Base-by-base conservation (phyloP, 495 filamentous ascomycete species). In the Sordaria brevicollis region DNA sequence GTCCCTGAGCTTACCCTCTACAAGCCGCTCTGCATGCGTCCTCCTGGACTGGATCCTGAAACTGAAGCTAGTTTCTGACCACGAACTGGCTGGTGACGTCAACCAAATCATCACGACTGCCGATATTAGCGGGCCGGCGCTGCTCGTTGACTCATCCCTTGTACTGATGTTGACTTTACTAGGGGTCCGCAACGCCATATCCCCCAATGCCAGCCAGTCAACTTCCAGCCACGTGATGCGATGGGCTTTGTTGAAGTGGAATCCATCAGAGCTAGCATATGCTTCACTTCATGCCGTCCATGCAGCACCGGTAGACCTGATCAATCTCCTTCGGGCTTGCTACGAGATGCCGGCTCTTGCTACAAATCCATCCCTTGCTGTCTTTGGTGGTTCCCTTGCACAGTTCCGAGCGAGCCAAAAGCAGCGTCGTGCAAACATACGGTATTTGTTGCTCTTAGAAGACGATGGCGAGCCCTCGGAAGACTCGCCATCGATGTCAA, bases 201-300 rank as follows among this genome's bases (percentile, higher is more conserved):
- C 89, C 41, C 89, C 92, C 6, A 89, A 87, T 25, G 84, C 87
- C 5, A 86, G 86, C 41, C 81, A 89, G 54, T 83, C 87, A 35
- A 88, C 89, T 11, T 88, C 87, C 34, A 89, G 89, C 69, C 85
- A 90, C 66, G 85, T 93, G 62, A 86, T 93, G 70, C 85, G 88
- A 73, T 97, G 94, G 94, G 77, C 94, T 5, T 89, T 90, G 76
- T 86, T 87, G 57, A 88, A 87, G 71, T 97, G 93, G 94, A 87
- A 86, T 71, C 90, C 68, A 83, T 78, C 79, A 65, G 82, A 83
- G 39, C 29, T 75, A 41, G 68, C 74, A n/a, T 82, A 79, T 70
- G 78, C 79, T 54, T 82, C 78, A 49, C 74, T 76, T 1, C 79
- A 81, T 69, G 80, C 80, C 11, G 70, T 71, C 4, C 81, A 84